phyloP scores from a whole-genome alignment of 176 grass and related monocot species.

The Rhynchospora tenuis region DNA sequence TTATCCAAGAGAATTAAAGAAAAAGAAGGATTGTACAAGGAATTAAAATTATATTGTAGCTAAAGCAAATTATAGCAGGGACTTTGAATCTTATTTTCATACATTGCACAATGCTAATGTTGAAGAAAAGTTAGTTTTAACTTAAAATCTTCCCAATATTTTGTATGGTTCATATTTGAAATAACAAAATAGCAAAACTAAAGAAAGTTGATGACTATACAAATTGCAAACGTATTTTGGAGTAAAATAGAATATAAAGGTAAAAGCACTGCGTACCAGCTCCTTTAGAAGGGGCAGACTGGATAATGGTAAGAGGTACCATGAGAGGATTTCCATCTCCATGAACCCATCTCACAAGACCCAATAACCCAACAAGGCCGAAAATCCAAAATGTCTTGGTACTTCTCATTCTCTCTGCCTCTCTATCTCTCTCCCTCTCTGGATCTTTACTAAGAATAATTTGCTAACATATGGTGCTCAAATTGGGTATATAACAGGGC shows the following conservation, averaged over 20 bases:
- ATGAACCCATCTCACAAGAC: not conserved
- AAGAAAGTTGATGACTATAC: not conserved
- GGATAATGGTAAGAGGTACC: conserved; percentile 63
- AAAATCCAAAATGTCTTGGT: not conserved
- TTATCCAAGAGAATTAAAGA: not conserved
- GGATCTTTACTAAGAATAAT: conserved; percentile 11
- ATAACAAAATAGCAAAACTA: not conserved
- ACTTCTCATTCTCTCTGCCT: conserved; percentile 7
- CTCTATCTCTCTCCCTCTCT: not conserved
- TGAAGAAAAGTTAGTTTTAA: not conserved
- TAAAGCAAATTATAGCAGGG: not conserved
- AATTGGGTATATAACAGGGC: conserved; percentile 13
- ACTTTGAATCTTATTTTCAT: not conserved
- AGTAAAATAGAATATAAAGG: not conserved
- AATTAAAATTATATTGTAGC: not conserved
- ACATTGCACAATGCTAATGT: not conserved
- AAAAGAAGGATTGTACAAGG: not conserved
- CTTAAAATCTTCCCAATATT: not conserved
- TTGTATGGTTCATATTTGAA: not conserved
- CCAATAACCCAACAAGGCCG: conserved; percentile 11
- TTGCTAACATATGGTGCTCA: not conserved
- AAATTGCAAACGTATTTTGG: not conserved
- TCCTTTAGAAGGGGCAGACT: conserved; percentile 41
- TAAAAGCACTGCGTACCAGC: conserved; percentile 35
- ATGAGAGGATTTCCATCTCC: conserved; percentile 26